phyloP scores from a whole-genome alignment of 2,329 filamentous ascomycete genomes.

The Xylariales sp. region DNA sequence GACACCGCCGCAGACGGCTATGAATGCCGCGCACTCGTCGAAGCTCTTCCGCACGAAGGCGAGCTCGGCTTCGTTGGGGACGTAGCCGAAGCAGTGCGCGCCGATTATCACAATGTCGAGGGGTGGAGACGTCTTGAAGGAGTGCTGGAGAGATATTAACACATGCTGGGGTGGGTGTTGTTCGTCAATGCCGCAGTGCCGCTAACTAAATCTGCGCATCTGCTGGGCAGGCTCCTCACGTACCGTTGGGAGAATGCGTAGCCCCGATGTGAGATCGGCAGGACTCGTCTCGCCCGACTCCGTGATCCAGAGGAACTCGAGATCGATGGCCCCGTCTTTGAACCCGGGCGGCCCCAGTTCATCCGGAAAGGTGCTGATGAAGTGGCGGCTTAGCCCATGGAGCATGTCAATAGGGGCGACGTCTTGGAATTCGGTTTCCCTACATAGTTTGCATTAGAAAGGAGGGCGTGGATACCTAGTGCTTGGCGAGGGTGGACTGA shows the following conservation, averaged over 20 bases:
- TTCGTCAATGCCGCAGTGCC: no score
- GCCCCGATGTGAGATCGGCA: neutral
- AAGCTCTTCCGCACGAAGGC: constrained; percentile 13
- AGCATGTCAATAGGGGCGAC: constrained; percentile 17
- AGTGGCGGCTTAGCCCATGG: constrained; percentile 7
- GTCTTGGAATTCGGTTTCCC: constrained; percentile 17
- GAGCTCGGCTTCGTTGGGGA: neutral
- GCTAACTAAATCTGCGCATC: no score
- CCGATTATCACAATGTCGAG: constrained; percentile 23
- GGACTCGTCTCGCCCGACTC: neutral
- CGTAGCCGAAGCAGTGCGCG: neutral
- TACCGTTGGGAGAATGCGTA: constrained; percentile 12
- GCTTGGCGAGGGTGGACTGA: neutral
- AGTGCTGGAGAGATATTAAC: neutral
- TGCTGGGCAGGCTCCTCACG: neutral
- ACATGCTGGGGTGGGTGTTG: neutral
- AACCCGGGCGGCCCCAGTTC: constrained; percentile 7
- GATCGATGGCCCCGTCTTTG: constrained; percentile 13
- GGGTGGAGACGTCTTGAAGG: constrained; percentile 16
- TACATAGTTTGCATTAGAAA: neutral
- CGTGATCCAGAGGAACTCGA: constrained; percentile 17
- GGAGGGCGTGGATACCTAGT: no score
- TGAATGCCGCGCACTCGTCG: constrained; percentile 6
- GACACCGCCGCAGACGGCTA: constrained; percentile 23
- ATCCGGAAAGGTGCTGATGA: constrained; percentile 4